These are phyloP conservation scores for Vitis hybrid DNA, from an alignment of 177 flowering plant species.

Conservation along the genomic window DNA sequence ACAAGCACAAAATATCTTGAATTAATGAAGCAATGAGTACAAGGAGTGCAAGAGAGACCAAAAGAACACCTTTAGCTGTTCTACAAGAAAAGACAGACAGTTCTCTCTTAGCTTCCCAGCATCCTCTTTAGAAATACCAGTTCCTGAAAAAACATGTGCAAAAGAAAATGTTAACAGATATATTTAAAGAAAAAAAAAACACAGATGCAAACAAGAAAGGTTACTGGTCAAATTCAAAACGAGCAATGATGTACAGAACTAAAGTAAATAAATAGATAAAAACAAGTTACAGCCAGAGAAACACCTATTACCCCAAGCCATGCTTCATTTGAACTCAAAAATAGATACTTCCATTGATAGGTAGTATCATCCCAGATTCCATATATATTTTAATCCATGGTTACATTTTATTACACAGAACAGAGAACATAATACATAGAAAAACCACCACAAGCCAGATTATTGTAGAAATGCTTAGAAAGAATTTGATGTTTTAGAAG, in stretches of 20 bases:
- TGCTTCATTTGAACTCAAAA: too few species aligned
- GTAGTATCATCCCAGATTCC: too few species aligned
- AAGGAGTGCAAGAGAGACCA: not conserved
- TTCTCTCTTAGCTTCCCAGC: constrained; percentile 46
- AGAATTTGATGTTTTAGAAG: too few species aligned
- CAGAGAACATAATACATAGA: too few species aligned
- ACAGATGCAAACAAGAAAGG: not conserved
- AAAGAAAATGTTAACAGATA: not conserved
- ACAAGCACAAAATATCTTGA: too few species aligned
- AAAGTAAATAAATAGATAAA: not conserved
- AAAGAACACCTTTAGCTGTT: constrained; percentile 45
- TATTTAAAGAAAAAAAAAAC: not conserved
- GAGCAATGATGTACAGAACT: not conserved
- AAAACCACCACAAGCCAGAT: too few species aligned
- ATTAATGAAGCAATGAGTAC: too few species aligned
- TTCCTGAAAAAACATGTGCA: constrained; percentile 40
- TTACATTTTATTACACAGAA: too few species aligned
- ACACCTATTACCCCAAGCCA: not conserved
- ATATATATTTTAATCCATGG: too few species aligned
- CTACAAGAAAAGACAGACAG: constrained; percentile 60
- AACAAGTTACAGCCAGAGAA: not conserved
- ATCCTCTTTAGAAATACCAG: constrained; percentile 55
- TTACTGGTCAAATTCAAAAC: not conserved
- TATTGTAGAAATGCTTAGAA: too few species aligned
- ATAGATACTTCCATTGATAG: too few species aligned